Evolutionary conservation across 352 stramenopile genomes (phyloP), one percentile per base, ranked within the genome.

Genomic region (Pythium aphanidermatum): DNA sequence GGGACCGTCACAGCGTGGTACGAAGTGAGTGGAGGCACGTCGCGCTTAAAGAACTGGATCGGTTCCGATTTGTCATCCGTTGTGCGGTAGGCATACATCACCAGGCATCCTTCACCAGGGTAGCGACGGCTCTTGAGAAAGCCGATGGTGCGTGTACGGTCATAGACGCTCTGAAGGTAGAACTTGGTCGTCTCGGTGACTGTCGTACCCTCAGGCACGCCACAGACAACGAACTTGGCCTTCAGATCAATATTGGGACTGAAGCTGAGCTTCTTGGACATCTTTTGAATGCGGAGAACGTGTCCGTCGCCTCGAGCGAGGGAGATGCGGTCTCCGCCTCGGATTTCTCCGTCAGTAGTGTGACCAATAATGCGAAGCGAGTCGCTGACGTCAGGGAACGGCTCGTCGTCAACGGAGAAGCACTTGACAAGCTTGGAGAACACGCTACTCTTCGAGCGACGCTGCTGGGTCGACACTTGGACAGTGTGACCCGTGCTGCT

Each of bases 151-250:
- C 74, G 81, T 46, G 72, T 74, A 45, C 65, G 68, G 45, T 86
- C 74, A 52, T 82, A 80, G n/a, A 82, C 60, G 48, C 68, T 82
- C 52, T 80, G 69, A 20, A 86, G 46, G 48, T 82, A 86, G 40
- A 86, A 86, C 55, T 75, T 82, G 58, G 68, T 81, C 30, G 58
- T 78, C 36, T 71, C 71, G 2, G 71, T 81, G 25, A 86, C 74
- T 5, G 71, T 45, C 10, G 68, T 80, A 21, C 69, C 64, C 20
- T 83, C 71, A 13, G 71, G 74, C 25, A 86, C 72, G n/a, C 74
- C 71, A 12, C 55, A 69, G 28, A 86, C 66, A 39, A 83, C 63
- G 47, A 86, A 83, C 54, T 83, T 82, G 59, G 68, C 63, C 41
- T 70, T 71, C 17, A 70, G 58, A 45, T 86, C 69, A 29, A 80